These are phyloP conservation scores for Abelmoschus esculentus DNA, from an alignment of 345 rosid species.

Conservation along the genomic window DNA sequence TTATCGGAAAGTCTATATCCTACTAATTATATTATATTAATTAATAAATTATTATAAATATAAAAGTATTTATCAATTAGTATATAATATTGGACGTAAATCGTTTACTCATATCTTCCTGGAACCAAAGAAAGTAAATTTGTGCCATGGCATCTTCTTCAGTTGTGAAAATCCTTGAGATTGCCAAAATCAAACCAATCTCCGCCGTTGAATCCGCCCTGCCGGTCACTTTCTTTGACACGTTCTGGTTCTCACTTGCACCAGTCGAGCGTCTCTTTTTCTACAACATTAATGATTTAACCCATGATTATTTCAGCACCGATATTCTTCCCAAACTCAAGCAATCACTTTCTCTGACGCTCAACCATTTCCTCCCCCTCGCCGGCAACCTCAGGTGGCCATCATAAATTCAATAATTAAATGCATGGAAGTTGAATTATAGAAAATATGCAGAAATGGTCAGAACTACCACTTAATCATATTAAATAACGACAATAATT, in stretches of 20 bases:
- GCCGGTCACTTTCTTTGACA: conserved; percentile 24
- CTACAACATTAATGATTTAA: conserved; percentile 16
- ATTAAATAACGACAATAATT: too few relatives aligned
- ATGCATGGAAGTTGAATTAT: too few relatives aligned
- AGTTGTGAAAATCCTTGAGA: conserved; percentile 16
- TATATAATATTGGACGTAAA: too few relatives aligned
- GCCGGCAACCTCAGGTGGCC: conserved; percentile 23
- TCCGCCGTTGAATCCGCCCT: not conserved
- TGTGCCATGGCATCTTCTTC: conserved; percentile 1
- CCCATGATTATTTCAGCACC: conserved; percentile 10
- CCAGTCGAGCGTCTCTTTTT: conserved; percentile 31
- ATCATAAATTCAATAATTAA: too few relatives aligned
- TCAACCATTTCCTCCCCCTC: conserved; percentile 25
- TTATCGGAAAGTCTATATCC: too few relatives aligned
- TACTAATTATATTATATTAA: too few relatives aligned
- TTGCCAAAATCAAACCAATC: conserved; percentile 11
- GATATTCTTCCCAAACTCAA: conserved; percentile 22
- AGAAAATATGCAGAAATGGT: too few relatives aligned
- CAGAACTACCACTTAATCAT: too few relatives aligned
- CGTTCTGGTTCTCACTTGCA: conserved; percentile 17
- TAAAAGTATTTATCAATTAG: too few relatives aligned
- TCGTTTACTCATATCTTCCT: too few relatives aligned
- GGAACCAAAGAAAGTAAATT: not conserved
- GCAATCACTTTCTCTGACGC: conserved; percentile 20
- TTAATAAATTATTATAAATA: too few relatives aligned